Conservation (phyloP, 2,329 filamentous ascomycete species). For the Fusarium dimerum region DNA sequence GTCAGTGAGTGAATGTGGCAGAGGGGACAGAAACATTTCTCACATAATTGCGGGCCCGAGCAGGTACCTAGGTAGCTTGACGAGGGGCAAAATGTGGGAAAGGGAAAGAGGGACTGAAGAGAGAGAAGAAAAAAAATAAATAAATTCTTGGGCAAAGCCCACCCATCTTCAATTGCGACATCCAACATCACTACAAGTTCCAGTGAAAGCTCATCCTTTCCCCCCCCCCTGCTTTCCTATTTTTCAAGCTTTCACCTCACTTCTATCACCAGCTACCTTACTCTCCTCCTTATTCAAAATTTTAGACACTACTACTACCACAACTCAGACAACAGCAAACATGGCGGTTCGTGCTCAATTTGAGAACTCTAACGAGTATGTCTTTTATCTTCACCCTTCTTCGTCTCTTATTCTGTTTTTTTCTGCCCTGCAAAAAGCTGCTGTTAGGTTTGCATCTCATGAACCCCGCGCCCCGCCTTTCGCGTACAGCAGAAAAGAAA, state of each 20-base stretch:
- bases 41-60: neutral
- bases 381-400: slow-evolving; percentile 16
- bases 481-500: slow-evolving; percentile 5
- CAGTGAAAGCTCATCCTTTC: neutral
- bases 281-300: slow-evolving; percentile 15
- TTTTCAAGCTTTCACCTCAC: too few species aligned
- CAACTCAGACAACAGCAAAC: slow-evolving; percentile 31
- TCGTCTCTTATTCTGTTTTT: neutral
- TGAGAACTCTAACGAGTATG: slow-evolving; percentile 89
- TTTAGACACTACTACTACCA: slow-evolving; percentile 14
- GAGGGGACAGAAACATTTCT: neutral
- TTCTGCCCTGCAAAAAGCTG: too few species aligned
- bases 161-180: neutral
- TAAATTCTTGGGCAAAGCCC: neutral
- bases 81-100: neutral
- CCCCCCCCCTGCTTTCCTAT: too few species aligned
- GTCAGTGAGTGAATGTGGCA: too few species aligned
- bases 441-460: slow-evolving; percentile 10
- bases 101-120: neutral
- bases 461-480: slow-evolving; percentile 30
- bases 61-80: too few species aligned
- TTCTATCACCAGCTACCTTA: neutral
- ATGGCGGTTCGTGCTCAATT: slow-evolving; percentile 76
- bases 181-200: neutral
- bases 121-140: neutral